phyloP scores from a whole-genome alignment of 176 grass and related monocot genomes.

The Carex myosuroides region DNA sequence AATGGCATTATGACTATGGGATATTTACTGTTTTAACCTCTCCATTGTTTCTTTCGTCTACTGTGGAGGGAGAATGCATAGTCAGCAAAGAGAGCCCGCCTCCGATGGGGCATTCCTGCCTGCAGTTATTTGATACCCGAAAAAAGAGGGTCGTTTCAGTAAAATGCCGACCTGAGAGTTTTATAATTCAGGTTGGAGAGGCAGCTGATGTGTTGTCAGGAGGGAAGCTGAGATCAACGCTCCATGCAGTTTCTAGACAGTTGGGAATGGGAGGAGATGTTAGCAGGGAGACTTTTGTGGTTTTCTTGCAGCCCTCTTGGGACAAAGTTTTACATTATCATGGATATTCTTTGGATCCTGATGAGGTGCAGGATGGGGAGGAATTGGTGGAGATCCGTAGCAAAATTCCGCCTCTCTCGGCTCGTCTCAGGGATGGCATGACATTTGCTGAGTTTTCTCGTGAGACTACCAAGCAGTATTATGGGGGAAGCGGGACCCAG shows the following conservation, averaged over 20 bases:
- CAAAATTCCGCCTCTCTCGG: conserved; percentile 55
- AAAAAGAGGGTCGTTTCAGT: conserved; percentile 51
- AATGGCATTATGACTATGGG: conserved; percentile 97
- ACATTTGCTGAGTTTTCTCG: conserved; percentile 83
- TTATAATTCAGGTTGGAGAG: conserved; percentile 84
- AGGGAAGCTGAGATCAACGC: conserved; percentile 62
- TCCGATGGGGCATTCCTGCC: conserved; percentile 44
- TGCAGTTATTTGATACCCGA: conserved; percentile 55
- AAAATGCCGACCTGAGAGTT: conserved; percentile 49
- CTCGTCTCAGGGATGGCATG: conserved; percentile 74
- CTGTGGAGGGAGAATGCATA: conserved; percentile 21
- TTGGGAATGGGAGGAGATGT: conserved; percentile 27
- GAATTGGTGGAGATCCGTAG: conserved; percentile 34
- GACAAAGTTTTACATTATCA: conserved; percentile 45
- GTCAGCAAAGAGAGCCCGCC: conserved; percentile 31
- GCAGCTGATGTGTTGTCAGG: conserved; percentile 67
- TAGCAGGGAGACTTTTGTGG: conserved; percentile 75
- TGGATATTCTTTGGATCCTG: conserved; percentile 14
- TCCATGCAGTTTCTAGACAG: conserved; percentile 71
- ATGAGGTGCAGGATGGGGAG: conserved; percentile 32
- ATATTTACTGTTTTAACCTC: conserved; percentile 72
- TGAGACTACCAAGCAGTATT: conserved; percentile 90
- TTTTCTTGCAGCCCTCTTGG: conserved; percentile 87
- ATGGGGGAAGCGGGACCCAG: conserved; percentile 61
- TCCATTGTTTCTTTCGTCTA: conserved; percentile 48